phyloP scores from a whole-genome alignment of 2,329 filamentous ascomycete genomes.

The Grosmannia penicillata region DNA sequence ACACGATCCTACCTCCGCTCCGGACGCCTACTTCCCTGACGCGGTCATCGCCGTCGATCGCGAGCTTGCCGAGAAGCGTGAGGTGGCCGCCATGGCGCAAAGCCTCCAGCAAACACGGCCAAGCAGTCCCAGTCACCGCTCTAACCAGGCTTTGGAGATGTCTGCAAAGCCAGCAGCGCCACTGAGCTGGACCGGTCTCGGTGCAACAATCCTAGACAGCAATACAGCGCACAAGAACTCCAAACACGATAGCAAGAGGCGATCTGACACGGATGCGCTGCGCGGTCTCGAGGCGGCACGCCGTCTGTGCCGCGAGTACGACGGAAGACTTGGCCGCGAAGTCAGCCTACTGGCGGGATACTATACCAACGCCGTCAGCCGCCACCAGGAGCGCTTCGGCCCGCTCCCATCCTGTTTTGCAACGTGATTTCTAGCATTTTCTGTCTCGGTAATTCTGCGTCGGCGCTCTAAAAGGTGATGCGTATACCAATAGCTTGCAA shows the following conservation, averaged over 20 bases:
- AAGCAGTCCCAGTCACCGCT: no score
- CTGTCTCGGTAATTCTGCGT: no score
- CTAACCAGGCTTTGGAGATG: no score
- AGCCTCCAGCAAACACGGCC: no score
- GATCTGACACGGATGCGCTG: no score
- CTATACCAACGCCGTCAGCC: constrained; percentile 7
- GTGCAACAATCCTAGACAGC: constrained; percentile 15
- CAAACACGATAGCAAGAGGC: no score
- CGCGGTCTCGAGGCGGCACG: constrained; percentile 20
- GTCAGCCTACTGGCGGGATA: constrained; percentile 18
- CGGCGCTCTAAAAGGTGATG: no score
- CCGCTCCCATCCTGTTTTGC: background rate
- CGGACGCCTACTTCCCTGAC: constrained; percentile 16
- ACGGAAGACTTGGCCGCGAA: constrained; percentile 18
- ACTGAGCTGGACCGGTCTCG: constrained; percentile 26
- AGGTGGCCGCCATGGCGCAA: constrained; percentile 23
- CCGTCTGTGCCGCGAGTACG: constrained; percentile 17
- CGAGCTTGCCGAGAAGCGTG: constrained; percentile 25
- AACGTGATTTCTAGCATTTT: no score
- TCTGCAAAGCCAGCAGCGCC: no score
- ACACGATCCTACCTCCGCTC: constrained; percentile 4
- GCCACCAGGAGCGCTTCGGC: constrained; percentile 5
- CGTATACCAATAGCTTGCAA: no score
- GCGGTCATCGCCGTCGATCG: constrained; percentile 21
- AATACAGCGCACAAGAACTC: constrained; percentile 6